These are phyloP conservation scores for Trichocladium antarcticum DNA, from an alignment of 495 filamentous ascomycete species.

Conservation along the genomic window DNA sequence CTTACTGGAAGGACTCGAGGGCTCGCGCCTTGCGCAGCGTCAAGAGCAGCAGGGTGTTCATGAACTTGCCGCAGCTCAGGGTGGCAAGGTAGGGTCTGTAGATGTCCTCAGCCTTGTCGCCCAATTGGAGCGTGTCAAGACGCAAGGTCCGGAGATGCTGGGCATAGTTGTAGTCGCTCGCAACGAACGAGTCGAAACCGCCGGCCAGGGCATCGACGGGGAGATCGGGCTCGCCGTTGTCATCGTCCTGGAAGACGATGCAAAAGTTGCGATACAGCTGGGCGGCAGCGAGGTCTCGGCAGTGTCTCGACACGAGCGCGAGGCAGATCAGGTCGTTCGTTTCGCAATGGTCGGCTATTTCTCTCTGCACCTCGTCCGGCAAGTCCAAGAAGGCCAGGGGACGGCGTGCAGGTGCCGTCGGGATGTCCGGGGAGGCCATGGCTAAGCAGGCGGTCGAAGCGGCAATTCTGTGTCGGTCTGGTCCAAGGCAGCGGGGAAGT, in stretches of 20 bases:
- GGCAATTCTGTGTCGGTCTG: too few relatives aligned
- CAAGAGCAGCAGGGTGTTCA: conserved; percentile 50
- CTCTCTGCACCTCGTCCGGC: conserved; percentile 41
- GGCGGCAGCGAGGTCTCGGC: conserved; percentile 44
- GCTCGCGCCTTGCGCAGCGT: conserved; percentile 41
- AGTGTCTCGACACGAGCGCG: conserved; percentile 44
- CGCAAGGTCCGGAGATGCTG: conserved; percentile 41
- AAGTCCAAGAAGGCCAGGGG: conserved; percentile 30
- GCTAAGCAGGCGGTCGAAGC: neutral
- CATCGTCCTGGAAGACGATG: conserved; percentile 47
- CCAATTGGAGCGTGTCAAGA: conserved; percentile 39
- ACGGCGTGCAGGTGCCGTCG: conserved; percentile 4
- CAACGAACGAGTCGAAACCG: conserved; percentile 47
- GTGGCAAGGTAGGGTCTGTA: conserved; percentile 39
- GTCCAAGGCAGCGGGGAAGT: neutral
- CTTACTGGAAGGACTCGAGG: conserved; percentile 47
- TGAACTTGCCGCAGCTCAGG: conserved; percentile 46
- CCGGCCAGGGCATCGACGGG: conserved; percentile 43
- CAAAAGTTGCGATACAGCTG: conserved; percentile 48
- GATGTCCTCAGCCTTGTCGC: conserved; percentile 34
- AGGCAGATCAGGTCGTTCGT: conserved; percentile 42
- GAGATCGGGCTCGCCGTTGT: conserved; percentile 35
- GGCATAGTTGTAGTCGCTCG: conserved; percentile 51
- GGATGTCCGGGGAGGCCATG: conserved; percentile 12
- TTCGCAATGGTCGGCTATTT: conserved; percentile 39